Base-by-base conservation (phyloP, 2,329 filamentous ascomycete species). In the Thelonectria rubi region DNA sequence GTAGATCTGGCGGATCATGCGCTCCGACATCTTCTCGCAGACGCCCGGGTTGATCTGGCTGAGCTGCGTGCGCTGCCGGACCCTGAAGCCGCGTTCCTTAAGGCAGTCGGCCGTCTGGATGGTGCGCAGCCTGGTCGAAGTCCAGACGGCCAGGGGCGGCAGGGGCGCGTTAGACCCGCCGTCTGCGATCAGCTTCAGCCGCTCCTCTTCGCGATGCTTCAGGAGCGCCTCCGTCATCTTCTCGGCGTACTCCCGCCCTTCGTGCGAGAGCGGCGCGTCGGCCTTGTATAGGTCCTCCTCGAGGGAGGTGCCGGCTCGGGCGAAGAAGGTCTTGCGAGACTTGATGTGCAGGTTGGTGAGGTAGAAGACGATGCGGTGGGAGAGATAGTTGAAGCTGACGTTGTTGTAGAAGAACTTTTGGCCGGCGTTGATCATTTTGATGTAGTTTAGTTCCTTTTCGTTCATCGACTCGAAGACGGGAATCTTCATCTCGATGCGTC, bases 341-440 rank as follows among this genome's bases (percentile, higher is more conserved):
- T 99, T 98, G 82, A 97, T 97, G 77, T 99, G 95, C 21, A 98
- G 83, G 73, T 99, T 99, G 73, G 97, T 92, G 48, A 99, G 87
- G 77, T 98, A 99, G 79, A 99, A 99, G 57, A 99, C 94, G 68
- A 99, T 99, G 63, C 95, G 89, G 76, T 99, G 94, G 1, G 94
- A 97, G 32, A 99, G 85, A 74, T 99, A 99, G 70, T 94, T 94
- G 77, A 99, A 98, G 73, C 91, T 94, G 75, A 95, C 92, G 69
- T 98, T 97, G 80, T 99, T 99, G 78, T 98, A 94, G 70, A 94
- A 91, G 73, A 99, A 91, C 68, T 93, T 89, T 73, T 94, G 88
- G 46, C 95, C 95, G 8, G 95, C 95, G 70, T 99, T 99, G 75
- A 98, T 97, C 94, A 99, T 97, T 81, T 97, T 97, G 80, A 99